phyloP scores from a whole-genome alignment of 345 rosid genomes.

The Schrenkiella parvula region DNA sequence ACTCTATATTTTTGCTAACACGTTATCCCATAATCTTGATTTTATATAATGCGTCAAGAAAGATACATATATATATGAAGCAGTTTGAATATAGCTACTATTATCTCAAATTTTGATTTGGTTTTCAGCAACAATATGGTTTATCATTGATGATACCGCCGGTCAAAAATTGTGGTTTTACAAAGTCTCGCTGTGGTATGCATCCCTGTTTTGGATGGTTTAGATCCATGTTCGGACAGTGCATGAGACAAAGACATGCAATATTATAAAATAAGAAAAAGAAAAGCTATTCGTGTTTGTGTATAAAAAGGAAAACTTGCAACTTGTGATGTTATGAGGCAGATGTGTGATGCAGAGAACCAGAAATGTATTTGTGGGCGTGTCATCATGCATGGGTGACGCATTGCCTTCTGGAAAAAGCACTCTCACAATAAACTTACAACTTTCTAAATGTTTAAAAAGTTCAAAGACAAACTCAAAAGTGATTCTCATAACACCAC shows the following conservation, averaged over 20 bases:
- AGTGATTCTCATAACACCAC: neutral
- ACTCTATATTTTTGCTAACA: neutral
- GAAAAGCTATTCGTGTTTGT: neutral
- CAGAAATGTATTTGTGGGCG: constrained; percentile 18
- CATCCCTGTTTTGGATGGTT: neutral
- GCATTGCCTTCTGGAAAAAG: neutral
- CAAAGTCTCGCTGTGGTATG: neutral
- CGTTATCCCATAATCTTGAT: neutral
- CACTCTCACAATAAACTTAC: neutral
- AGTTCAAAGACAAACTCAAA: constrained; percentile 1
- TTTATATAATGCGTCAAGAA: neutral
- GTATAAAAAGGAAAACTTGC: neutral
- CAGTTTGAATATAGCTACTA: neutral
- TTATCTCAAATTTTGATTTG: neutral
- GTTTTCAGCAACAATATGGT: neutral
- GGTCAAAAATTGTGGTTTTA: neutral
- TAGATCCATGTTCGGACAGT: neutral
- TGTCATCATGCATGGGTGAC: constrained; percentile 31
- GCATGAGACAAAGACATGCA: neutral
- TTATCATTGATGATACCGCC: neutral
- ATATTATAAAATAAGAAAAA: neutral
- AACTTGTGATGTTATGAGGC: constrained; percentile 6
- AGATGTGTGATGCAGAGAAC: constrained; percentile 15
- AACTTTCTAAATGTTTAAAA: neutral
- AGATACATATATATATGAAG: neutral